Evolutionary conservation across 257 asterid species (phyloP), one percentile per base, ranked within the genome.

Genomic region (Solanum pennellii): DNA sequence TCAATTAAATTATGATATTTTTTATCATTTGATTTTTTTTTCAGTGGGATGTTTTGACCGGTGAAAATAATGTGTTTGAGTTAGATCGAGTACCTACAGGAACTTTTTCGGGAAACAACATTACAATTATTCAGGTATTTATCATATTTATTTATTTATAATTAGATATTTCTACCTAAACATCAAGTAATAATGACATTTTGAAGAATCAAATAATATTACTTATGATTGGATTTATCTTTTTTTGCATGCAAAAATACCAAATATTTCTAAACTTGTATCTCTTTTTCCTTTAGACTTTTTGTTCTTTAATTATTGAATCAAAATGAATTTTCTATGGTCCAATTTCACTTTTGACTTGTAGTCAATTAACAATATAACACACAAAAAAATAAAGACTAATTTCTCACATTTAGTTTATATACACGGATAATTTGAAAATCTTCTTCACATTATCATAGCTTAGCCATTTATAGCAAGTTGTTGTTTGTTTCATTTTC

Each of bases 1-100:
- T 37, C 39, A 37, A 6, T 37, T 76, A 7, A 75, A 13, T 42
- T 42, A 42, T n/a, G 7, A 29, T 1, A 23, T 27, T 27, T n/a
- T 47, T 7, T 66, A 39, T 82, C 23, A 15, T 13, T 9, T 62
- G 15, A 56, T 4, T 44, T 37, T 14, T 14, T 23, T 45, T 15
- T 90, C 91, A 95, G 96, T 95, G 98, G 98, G 97, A 94, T 85
- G 90, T 90, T 41, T 76, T 94, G 44, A 90, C 92, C n/a, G 47
- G 88, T 86, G 96, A 92, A 29, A 90, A 88, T 83, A 91, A 91
- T 14, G 90, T 89, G 75, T 71, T 42, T 86, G 88, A 91, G 56
- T 90, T 93, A 27, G 96, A 95, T 13, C 92, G 85, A 83, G 88
- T 94, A 88, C 75, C 95, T 27, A 91, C 96, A 3, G 95, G 97